A percentile compares a stretch with the other conserved stretches of the same genome.
phyloP scores from a whole-genome alignment of 805 yeast genomes.

The Metschnikowia reukaufii region DNA sequence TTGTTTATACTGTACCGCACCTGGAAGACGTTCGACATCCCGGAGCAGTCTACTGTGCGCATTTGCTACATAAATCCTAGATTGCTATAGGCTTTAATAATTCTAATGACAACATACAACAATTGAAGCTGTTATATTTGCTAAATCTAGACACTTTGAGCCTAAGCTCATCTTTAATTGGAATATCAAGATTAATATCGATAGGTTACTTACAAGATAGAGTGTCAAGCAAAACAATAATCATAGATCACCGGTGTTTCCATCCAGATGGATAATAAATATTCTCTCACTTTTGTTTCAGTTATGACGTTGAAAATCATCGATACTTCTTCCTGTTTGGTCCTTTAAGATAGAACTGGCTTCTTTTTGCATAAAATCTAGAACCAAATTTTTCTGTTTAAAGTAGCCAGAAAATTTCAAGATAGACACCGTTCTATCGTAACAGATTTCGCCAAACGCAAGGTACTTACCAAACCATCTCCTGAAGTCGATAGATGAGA shows the following conservation, averaged over 20 bases:
- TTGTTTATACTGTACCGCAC: not conserved
- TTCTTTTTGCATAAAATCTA: slow-evolving; percentile 36
- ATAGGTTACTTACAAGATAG: too few species aligned
- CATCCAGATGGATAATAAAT: not conserved
- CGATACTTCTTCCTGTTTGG: slow-evolving; percentile 28
- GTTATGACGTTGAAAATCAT: slow-evolving; percentile 19
- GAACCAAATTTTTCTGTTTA: slow-evolving; percentile 40
- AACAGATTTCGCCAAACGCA: slow-evolving; percentile 60
- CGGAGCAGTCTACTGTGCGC: too few species aligned
- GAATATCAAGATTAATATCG: too few species aligned
- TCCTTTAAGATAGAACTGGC: slow-evolving; percentile 16
- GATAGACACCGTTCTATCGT: slow-evolving; percentile 46
- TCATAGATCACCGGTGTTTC: not conserved
- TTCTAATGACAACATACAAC: too few species aligned
- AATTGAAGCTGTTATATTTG: too few species aligned
- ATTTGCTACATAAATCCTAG: too few species aligned
- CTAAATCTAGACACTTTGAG: too few species aligned
- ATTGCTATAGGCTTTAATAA: too few species aligned
- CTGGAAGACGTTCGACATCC: too few species aligned
- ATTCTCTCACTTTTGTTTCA: too few species aligned
- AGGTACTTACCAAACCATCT: slow-evolving; percentile 54
- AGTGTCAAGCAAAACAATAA: too few species aligned
- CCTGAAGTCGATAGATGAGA: slow-evolving; percentile 48
- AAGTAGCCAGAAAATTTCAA: slow-evolving; percentile 54
- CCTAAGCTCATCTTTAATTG: too few species aligned